Conservation (phyloP, 805 yeast species). For the Candida quercuum region DNA sequence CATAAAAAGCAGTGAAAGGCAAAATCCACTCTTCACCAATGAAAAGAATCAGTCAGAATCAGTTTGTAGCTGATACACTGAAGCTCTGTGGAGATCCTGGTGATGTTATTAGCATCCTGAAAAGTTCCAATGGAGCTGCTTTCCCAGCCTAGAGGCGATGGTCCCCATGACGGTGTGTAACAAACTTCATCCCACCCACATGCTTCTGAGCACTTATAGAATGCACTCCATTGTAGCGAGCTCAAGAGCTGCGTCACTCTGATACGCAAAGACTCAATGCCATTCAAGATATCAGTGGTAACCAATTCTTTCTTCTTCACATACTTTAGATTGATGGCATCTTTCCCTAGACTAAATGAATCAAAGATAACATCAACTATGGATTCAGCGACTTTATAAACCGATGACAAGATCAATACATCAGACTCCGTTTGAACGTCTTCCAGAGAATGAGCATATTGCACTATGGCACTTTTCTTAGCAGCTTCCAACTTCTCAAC, state of each 20-base stretch:
- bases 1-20: no score
- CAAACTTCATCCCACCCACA: slow-evolving; percentile 48
- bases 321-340: slow-evolving; percentile 21
- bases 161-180: slow-evolving; percentile 59
- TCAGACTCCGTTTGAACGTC: slow-evolving; percentile 36
- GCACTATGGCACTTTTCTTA: slow-evolving; percentile 34
- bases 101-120: slow-evolving; percentile 17
- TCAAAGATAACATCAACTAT: slow-evolving; percentile 33
- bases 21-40: no score
- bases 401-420: slow-evolving; percentile 43
- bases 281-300: slow-evolving; percentile 6
- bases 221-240: slow-evolving; percentile 36
- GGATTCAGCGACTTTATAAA: slow-evolving; percentile 34
- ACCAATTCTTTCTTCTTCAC: slow-evolving; percentile 9
- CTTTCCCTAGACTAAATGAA: slow-evolving; percentile 27
- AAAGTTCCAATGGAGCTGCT: slow-evolving; percentile 17
- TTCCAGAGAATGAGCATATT: slow-evolving; percentile 41
- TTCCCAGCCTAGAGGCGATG: slow-evolving; percentile 44
- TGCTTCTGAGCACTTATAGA: slow-evolving; percentile 33
- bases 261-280: background rate
- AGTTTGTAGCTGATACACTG: slow-evolving; percentile 15
- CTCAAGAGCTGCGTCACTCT: slow-evolving; percentile 20
- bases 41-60: background rate
- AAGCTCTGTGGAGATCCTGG: slow-evolving; percentile 18
- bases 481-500: slow-evolving; percentile 21